Evolutionary conservation across 1,284 basidiomycete genomes (phyloP).

Genomic region (Cutaneotrichosporon sp.): DNA sequence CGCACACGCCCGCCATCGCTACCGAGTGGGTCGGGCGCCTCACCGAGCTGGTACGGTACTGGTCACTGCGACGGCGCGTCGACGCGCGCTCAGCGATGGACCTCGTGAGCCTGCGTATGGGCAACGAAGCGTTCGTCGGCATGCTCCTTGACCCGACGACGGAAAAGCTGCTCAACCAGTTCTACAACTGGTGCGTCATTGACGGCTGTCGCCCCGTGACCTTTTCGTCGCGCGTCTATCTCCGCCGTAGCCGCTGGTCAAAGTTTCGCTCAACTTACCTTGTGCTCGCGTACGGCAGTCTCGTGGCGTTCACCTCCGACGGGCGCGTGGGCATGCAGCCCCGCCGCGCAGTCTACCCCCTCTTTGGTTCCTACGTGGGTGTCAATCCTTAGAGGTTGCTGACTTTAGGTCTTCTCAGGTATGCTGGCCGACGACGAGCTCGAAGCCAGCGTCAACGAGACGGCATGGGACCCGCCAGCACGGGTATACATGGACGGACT

Average conservation of each 20-base stretch:
- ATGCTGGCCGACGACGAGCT: slow-evolving; percentile 42
- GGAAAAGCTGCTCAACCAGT: slow-evolving; percentile 13
- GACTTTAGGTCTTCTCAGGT: slow-evolving; percentile 39
- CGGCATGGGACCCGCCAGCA: slow-evolving; percentile 22
- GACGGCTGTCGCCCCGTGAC: slow-evolving; percentile 39
- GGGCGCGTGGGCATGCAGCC: slow-evolving; percentile 24
- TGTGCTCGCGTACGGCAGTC: slow-evolving; percentile 33
- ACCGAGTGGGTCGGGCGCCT: slow-evolving; percentile 42
- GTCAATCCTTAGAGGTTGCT: not conserved
- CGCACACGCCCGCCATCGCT: slow-evolving; percentile 27
- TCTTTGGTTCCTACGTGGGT: slow-evolving; percentile 46
- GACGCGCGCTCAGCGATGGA: slow-evolving; percentile 46
- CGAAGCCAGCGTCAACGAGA: slow-evolving; percentile 18
- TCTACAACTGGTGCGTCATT: slow-evolving; percentile 48
- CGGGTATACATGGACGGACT: slow-evolving; percentile 46
- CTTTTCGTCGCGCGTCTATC: slow-evolving; percentile 36
- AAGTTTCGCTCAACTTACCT: slow-evolving; percentile 41
- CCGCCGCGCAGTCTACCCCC: slow-evolving; percentile 31
- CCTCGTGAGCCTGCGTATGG: slow-evolving; percentile 7
- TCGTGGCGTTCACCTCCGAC: slow-evolving; percentile 38
- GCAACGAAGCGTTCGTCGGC: not conserved
- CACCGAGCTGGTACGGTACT: slow-evolving; percentile 30
- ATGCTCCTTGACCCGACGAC: not conserved
- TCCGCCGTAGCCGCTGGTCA: slow-evolving; percentile 29
- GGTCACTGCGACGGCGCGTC: slow-evolving; percentile 38